A percentile compares a stretch with the other conserved stretches of the same genome.
These are phyloP conservation scores for Inga oerstediana DNA, from an alignment of 306 rosid genomes.

Conservation along the genomic window DNA sequence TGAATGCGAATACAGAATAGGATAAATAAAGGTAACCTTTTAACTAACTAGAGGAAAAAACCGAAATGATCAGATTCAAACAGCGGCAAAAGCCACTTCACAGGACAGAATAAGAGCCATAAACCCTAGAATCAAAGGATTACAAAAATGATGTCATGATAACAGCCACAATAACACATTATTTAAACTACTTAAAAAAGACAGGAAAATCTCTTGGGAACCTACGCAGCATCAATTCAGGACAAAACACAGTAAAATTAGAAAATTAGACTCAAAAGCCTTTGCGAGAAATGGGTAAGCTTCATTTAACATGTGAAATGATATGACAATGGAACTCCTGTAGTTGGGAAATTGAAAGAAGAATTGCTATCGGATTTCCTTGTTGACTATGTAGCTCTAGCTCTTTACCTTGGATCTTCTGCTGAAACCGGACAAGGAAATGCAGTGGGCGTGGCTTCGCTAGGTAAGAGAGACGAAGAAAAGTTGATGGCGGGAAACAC, in stretches of 20 bases:
- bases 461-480: neutral
- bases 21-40: neutral
- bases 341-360: neutral
- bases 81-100: neutral
- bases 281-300: neutral
- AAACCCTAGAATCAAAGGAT: neutral
- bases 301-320: neutral
- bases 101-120: neutral
- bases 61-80: neutral
- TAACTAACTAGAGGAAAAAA: neutral
- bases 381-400: neutral
- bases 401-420: neutral
- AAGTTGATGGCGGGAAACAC: neutral
- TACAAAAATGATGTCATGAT: neutral
- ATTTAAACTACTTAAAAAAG: neutral
- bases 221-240: neutral
- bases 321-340: neutral
- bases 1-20: neutral
- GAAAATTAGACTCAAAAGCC: neutral
- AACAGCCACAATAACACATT: neutral
- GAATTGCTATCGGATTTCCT: neutral
- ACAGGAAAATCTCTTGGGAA: neutral
- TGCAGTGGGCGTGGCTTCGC: neutral
- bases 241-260: too few species aligned
- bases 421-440: neutral